A percentile compares a stretch with the other conserved stretches of the same genome.
Conservation (phyloP, 2,329 filamentous ascomycete genomes). For the Akanthomyces uredinophilus region DNA sequence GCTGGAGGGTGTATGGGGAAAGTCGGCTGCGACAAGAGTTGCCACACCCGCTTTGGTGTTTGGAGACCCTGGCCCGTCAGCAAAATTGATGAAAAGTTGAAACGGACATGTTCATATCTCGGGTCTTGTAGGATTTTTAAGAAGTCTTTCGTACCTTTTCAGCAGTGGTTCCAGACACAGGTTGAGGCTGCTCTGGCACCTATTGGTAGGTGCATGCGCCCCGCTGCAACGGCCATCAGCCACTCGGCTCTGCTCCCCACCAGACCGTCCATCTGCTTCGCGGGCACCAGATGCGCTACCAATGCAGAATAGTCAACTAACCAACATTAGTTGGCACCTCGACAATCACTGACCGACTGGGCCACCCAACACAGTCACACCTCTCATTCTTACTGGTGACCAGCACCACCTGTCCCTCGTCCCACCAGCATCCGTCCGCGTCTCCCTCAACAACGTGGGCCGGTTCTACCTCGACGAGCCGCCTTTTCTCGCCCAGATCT, state of each 20-base stretch:
- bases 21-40: no score
- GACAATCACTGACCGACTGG: not conserved
- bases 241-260: slow-evolving; percentile 10
- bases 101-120: no score
- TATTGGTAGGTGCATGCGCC: not conserved
- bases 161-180: not conserved
- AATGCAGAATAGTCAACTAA: no score
- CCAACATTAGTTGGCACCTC: no score
- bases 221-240: not conserved
- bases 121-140: no score
- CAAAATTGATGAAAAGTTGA: not conserved
- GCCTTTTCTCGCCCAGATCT: no score
- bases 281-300: not conserved
- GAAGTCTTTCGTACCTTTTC: no score
- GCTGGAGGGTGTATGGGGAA: no score
- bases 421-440: not conserved
- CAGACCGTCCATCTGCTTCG: not conserved
- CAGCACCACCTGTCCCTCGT: not conserved
- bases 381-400: not conserved
- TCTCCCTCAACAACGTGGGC: slow-evolving; percentile 10
- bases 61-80: not conserved
- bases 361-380: not conserved
- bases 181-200: not conserved
- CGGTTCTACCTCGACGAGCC: not conserved
- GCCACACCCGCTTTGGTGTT: no score